Evolutionary conservation across 73 alveolate genomes (phyloP).

Genomic region (Breviolum minutum): DNA sequence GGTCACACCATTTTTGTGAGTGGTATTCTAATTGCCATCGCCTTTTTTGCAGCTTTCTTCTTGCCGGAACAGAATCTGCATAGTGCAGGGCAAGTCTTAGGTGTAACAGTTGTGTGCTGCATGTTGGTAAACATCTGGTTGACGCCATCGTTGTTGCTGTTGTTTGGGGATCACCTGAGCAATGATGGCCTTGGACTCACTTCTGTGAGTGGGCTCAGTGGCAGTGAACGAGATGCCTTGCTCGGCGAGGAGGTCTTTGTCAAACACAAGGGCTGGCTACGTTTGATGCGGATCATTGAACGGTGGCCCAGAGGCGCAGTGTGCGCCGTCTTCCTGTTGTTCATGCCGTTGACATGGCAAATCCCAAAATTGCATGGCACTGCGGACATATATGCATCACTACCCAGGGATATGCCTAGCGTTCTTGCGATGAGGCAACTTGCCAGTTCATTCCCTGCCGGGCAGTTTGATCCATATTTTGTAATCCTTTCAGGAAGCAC

Average conservation of each 20-base stretch:
- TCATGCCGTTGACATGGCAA: constrained; percentile 84
- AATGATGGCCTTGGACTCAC: neutral
- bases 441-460: constrained; percentile 45
- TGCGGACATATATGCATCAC: constrained; percentile 77
- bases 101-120: constrained; percentile 54
- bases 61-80: constrained; percentile 81
- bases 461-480: constrained; percentile 67
- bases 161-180: constrained; percentile 41
- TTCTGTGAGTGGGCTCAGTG: constrained; percentile 6
- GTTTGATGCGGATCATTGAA: constrained; percentile 48
- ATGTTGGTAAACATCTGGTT: constrained; percentile 46
- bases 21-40: constrained; percentile 76
- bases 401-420: constrained; percentile 62
- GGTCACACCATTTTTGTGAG: constrained; percentile 82
- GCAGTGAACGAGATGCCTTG: constrained; percentile 56
- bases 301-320: neutral
- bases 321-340: constrained; percentile 42
- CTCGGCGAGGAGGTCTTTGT: constrained; percentile 7
- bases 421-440: constrained; percentile 62
- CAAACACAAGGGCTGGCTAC: constrained; percentile 59
- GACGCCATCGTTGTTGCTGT: constrained; percentile 18
- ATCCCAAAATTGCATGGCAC: constrained; percentile 66
- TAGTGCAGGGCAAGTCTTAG: constrained; percentile 84
- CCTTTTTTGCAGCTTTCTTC: constrained; percentile 58
- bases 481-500: neutral